These are phyloP conservation scores for Ceriops zippeliana DNA, from an alignment of 345 rosid species.

Conservation along the genomic window DNA sequence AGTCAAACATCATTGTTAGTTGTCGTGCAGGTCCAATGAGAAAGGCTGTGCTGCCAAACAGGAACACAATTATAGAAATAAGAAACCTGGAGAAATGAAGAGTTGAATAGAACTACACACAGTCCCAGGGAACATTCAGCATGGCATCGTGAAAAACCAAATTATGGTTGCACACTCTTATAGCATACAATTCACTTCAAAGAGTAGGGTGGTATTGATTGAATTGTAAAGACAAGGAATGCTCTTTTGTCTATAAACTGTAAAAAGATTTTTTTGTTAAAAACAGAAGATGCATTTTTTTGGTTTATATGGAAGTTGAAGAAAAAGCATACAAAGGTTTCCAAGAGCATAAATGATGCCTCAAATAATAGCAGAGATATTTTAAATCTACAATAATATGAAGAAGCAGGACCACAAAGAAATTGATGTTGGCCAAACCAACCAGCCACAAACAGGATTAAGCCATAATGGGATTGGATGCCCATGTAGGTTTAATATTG, in stretches of 20 bases:
- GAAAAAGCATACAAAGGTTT: too few relatives aligned
- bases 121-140: background rate
- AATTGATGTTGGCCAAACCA: background rate
- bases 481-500: background rate
- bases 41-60: conserved; percentile 93
- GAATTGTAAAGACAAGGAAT: background rate
- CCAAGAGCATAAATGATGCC: background rate
- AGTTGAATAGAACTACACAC: background rate
- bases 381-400: background rate
- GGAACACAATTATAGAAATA: conserved; percentile 24
- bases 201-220: background rate
- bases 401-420: background rate
- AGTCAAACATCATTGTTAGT: conserved; percentile 83
- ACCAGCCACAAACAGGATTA: background rate
- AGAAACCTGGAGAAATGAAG: conserved; percentile 10
- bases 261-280: too few relatives aligned
- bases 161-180: background rate
- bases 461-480: background rate
- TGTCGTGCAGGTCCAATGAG: conserved; percentile 76
- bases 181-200: background rate
- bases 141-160: background rate
- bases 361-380: background rate
- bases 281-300: too few relatives aligned
- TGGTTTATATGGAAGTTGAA: too few relatives aligned
- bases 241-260: too few relatives aligned